These are phyloP conservation scores for Hanseniaspora mollemarum DNA, from an alignment of 805 yeast genomes.

Conservation along the genomic window DNA sequence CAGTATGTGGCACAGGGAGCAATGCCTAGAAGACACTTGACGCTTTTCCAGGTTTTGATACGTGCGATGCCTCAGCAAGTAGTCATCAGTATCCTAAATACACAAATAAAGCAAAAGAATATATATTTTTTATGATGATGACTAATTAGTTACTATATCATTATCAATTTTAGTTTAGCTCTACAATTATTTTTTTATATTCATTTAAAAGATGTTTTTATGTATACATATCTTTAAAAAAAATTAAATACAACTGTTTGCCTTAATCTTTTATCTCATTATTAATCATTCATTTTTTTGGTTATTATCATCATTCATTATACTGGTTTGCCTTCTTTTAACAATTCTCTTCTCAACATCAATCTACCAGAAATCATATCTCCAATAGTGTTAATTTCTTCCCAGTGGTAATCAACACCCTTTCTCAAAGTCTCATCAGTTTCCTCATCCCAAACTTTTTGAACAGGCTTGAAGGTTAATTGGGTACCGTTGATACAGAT, in stretches of 20 bases:
- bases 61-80: no score
- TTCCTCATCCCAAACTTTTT: conserved; percentile 45
- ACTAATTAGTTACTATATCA: no score
- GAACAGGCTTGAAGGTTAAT: conserved; percentile 47
- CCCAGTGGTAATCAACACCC: conserved; percentile 62
- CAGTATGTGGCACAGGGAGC: no score
- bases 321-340: conserved; percentile 18
- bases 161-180: no score
- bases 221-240: neutral
- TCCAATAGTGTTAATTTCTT: conserved; percentile 43
- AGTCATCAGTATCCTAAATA: no score
- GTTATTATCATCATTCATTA: neutral
- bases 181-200: no score
- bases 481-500: conserved; percentile 61
- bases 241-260: neutral
- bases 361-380: conserved; percentile 66
- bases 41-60: no score
- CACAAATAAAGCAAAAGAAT: no score
- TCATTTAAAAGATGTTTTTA: no score
- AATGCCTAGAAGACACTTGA: no score
- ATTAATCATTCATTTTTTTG: neutral
- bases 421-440: conserved; percentile 54
- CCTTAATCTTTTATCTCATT: neutral
- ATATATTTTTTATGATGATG: no score
- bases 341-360: conserved; percentile 36